phyloP scores from a whole-genome alignment of 2,329 filamentous ascomycete species.

The Scedosporium dehoogii region DNA sequence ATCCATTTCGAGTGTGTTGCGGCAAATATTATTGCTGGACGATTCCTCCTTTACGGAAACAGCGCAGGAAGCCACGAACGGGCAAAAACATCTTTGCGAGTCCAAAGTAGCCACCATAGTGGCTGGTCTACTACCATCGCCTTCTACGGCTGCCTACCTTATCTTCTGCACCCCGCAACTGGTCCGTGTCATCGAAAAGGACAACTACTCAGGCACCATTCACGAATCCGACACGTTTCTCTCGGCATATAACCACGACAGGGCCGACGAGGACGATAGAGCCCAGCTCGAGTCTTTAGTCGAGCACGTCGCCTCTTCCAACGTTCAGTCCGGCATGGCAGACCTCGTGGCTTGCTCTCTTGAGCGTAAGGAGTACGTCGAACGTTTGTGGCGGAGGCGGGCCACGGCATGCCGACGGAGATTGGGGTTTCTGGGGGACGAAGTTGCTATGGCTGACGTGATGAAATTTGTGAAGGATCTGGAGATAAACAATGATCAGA shows the following conservation, averaged over 20 bases:
- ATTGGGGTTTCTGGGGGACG: neutral
- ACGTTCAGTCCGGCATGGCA: conserved; percentile 14
- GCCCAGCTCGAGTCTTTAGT: conserved; percentile 8
- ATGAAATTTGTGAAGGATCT: conserved; percentile 15
- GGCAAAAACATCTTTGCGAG: neutral
- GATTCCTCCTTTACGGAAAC: neutral
- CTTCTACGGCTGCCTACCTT: conserved; percentile 20
- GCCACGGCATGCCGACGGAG: neutral
- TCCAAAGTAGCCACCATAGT: conserved; percentile 8
- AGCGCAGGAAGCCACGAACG: neutral
- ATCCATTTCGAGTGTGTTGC: conserved; percentile 17
- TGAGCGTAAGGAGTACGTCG: conserved; percentile 13
- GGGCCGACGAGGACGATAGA: conserved; percentile 14
- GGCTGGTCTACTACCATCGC: conserved; percentile 7
- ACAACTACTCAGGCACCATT: conserved; percentile 13
- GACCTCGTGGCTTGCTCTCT: conserved; percentile 15
- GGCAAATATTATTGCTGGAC: conserved; percentile 13
- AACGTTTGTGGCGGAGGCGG: conserved; percentile 12
- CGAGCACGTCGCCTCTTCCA: neutral
- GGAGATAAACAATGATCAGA: conserved; percentile 18
- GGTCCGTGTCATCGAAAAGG: conserved; percentile 18
- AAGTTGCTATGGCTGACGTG: conserved; percentile 14
- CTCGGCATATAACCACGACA: conserved; percentile 19
- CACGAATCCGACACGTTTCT: conserved; percentile 15
- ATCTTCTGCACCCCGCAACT: conserved; percentile 17